Conservation (phyloP, 768 basidiomycete species). For the Udeniomyces megalosporus region DNA sequence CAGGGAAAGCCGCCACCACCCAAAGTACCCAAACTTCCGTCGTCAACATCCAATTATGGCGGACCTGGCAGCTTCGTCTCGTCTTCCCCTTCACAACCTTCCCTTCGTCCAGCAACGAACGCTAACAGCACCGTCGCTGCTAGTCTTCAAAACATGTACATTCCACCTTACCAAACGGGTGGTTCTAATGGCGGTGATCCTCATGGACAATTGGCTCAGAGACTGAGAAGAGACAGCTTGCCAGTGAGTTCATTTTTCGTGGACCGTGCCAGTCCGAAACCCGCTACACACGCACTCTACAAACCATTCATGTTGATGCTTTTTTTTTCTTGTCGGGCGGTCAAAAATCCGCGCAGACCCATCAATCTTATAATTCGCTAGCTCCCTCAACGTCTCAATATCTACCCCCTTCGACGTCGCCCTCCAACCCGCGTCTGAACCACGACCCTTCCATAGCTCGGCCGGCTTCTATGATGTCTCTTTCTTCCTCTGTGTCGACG, state of each 20-base stretch:
- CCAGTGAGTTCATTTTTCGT: neutral
- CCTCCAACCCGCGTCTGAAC: neutral
- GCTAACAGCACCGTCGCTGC: neutral
- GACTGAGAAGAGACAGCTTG: neutral
- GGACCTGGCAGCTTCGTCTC: constrained; percentile 1
- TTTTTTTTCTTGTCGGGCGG: neutral
- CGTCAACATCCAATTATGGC: neutral
- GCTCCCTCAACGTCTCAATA: neutral
- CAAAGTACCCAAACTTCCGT: constrained; percentile 1
- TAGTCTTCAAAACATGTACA: constrained; percentile 3
- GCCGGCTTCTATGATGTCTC: constrained; percentile 4
- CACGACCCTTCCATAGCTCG: neutral
- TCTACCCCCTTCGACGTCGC: neutral
- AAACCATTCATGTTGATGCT: too few relatives aligned
- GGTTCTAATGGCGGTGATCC: neutral
- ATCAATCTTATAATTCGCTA: neutral
- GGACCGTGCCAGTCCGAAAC: too few relatives aligned
- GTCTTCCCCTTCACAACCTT: neutral
- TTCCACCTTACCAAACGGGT: neutral
- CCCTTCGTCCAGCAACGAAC: neutral
- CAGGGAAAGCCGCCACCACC: constrained; percentile 14
- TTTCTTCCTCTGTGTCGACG: neutral
- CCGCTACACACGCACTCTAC: too few relatives aligned
- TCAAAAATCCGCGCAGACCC: neutral
- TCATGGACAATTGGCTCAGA: neutral